Conservation (phyloP, 208 protist species). For the Leishmania gerbilli region DNA sequence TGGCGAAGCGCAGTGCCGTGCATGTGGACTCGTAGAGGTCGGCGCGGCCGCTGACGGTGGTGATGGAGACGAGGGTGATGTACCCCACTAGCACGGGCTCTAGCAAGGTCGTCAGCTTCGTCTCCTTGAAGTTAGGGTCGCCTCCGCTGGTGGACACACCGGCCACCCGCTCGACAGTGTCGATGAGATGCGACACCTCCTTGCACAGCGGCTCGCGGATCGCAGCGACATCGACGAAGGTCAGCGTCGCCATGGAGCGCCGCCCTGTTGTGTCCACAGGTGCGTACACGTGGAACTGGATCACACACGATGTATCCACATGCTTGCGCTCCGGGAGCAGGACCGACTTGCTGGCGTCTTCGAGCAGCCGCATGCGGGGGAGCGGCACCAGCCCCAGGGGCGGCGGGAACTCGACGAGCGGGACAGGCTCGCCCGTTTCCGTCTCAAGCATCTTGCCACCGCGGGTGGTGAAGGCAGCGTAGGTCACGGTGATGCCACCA, state of each 20-base stretch:
- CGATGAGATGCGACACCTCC: conserved; percentile 72
- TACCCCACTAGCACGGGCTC: conserved; percentile 79
- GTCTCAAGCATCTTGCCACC: conserved; percentile 67
- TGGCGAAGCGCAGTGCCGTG: conserved; percentile 65
- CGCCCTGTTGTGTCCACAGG: conserved; percentile 65
- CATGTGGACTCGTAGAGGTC: conserved; percentile 71
- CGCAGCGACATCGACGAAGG: conserved; percentile 86
- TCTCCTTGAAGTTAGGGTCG: conserved; percentile 68
- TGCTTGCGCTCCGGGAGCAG: conserved; percentile 72
- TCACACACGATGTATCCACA: conserved; percentile 74
- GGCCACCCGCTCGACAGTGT: conserved; percentile 66
- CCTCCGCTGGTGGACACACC: conserved; percentile 44
- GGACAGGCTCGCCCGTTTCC: conserved; percentile 54
- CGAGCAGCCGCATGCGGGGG: conserved; percentile 73
- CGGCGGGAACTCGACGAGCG: conserved; percentile 74
- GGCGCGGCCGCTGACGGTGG: conserved; percentile 73
- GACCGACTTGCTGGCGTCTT: conserved; percentile 55
- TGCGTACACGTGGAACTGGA: conserved; percentile 89
- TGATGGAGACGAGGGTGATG: conserved; percentile 82
- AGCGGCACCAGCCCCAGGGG: conserved; percentile 70
- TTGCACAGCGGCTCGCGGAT: conserved; percentile 63
- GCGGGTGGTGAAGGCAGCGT: conserved; percentile 75
- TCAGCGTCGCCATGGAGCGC: conserved; percentile 85
- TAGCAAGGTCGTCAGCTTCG: conserved; percentile 74
- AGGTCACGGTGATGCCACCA: conserved; percentile 69